These are phyloP conservation scores for Lepidium campestre DNA, from an alignment of 441 rosid species.

Conservation along the genomic window DNA sequence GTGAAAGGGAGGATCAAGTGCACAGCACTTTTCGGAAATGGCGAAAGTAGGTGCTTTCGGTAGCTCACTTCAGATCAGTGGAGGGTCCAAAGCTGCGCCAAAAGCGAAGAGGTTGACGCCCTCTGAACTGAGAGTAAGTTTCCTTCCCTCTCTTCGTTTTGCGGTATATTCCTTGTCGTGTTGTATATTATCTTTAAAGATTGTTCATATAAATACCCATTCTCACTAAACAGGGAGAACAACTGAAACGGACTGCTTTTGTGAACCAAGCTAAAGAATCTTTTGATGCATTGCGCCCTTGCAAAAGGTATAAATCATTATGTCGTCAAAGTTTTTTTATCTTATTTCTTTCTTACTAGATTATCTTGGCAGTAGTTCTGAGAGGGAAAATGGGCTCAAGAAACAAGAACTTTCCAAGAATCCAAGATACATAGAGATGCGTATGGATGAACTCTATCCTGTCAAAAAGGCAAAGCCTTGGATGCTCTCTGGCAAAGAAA, in stretches of 20 bases:
- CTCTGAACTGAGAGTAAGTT: constrained; percentile 64
- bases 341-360: constrained; percentile 15
- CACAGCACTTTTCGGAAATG: constrained; percentile 30
- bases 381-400: constrained; percentile 41
- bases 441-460: constrained; percentile 73
- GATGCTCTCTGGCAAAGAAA: constrained; percentile 53
- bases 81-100: constrained; percentile 35
- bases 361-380: constrained; percentile 22
- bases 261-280: constrained; percentile 55
- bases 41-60: constrained; percentile 54
- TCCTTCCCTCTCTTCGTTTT: not conserved
- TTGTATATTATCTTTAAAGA: not conserved
- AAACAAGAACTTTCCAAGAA: constrained; percentile 44
- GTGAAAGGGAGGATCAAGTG: constrained; percentile 15
- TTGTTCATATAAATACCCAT: not conserved
- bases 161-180: not conserved
- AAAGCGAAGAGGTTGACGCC: constrained; percentile 66
- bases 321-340: not conserved
- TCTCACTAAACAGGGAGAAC: constrained; percentile 67
- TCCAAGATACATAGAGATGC: constrained; percentile 64
- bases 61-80: constrained; percentile 42
- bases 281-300: constrained; percentile 34
- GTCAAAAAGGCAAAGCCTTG: constrained; percentile 66
- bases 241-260: constrained; percentile 49
- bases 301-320: constrained; percentile 34